Evolutionary conservation across 108 stramenopile species (phyloP), one percentile per base, ranked within the genome.

Genomic region (Cyclotella atomus): DNA sequence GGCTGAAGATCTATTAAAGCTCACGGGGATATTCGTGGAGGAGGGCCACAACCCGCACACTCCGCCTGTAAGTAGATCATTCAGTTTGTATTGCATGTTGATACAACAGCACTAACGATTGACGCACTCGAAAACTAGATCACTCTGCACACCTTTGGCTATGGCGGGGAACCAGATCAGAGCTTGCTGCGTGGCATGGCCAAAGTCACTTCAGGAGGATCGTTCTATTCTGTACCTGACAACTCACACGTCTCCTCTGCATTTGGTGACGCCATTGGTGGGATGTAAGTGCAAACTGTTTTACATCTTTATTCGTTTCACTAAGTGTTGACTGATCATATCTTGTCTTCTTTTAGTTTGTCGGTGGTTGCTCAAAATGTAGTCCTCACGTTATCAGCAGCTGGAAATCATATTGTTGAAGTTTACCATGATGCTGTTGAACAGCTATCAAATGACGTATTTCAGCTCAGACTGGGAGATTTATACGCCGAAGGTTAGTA

Each of bases 201-300:
- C 7, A 45, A 75, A 63, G 60, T 60, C 12, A 78, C 85, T 1
- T 24, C 29, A 0, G 84, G 79, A 24, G 90, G 90, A 0, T 45
- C 67, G 36, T 91, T 88, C 62, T 88, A 88, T 54, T 85, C 85
- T 50, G 79, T 91, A 0, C 77, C 82, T 55, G 69, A 70, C 33
- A 82, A 82, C 24, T 64, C 70, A 44, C 53, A 87, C 44, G 86
- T 91, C 17, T 50, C 54, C 10, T 76, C 76, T 21, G 86, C 88
- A 47, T 89, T 91, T 75, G 88, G 88, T 0, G 88, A 91, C 64
- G 85, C 85, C 57, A 34, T 91, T 17, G 90, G 90, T 38, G 90
- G 90, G 27, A 69, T 88, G n/a, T n/a, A n/a, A n/a, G n/a, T n/a
- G n/a, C n/a, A n/a, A n/a, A n/a, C n/a, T n/a, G n/a, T n/a, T n/a